Percentiles rank a stretch among this genome's conserved stretches.
Conservation (phyloP, 495 filamentous ascomycete species). For the Lepidopterella palustris region DNA sequence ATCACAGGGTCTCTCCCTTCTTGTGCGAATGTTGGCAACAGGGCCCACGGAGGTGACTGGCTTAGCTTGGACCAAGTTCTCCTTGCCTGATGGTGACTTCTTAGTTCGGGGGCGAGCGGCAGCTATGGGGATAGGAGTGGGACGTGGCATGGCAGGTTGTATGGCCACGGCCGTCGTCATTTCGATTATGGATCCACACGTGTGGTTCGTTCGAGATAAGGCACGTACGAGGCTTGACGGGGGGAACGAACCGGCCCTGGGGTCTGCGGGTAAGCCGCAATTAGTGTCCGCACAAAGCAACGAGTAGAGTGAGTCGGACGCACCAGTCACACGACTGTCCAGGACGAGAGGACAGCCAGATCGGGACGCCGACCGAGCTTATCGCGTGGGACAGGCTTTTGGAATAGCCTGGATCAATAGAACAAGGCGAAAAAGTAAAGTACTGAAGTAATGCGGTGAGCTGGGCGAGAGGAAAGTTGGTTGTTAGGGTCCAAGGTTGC, state of each 20-base stretch:
- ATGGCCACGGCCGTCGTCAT: conserved; percentile 38
- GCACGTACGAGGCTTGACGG: conserved; percentile 3
- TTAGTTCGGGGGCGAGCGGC: conserved; percentile 27
- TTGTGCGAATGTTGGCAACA: conserved; percentile 31
- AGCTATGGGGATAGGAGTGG: conserved; percentile 32
- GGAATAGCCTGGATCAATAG: conserved; percentile 10
- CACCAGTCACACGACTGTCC: conserved; percentile 30
- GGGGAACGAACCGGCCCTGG: background rate
- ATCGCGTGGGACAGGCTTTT: conserved; percentile 30
- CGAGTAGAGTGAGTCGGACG: background rate
- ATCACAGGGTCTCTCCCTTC: conserved; percentile 45
- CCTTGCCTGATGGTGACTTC: conserved; percentile 29
- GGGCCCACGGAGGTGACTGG: conserved; percentile 19
- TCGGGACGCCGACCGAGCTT: conserved; percentile 25
- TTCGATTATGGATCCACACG: conserved; percentile 11
- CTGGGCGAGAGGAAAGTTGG: background rate
- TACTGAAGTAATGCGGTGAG: conserved; percentile 3
- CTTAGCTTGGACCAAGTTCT: conserved; percentile 34
- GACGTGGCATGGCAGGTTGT: conserved; percentile 33
- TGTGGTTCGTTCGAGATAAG: conserved; percentile 27
- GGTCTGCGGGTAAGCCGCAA: conserved; percentile 27
- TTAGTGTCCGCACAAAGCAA: conserved; percentile 16
- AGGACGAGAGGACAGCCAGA: conserved; percentile 12
- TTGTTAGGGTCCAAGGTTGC: conserved; percentile 26
- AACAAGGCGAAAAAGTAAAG: conserved; percentile 19